Evolutionary conservation across 2,329 filamentous ascomycete species (phyloP), one percentile per base, ranked within the genome.

Genomic region (Fonsecaea monophora): DNA sequence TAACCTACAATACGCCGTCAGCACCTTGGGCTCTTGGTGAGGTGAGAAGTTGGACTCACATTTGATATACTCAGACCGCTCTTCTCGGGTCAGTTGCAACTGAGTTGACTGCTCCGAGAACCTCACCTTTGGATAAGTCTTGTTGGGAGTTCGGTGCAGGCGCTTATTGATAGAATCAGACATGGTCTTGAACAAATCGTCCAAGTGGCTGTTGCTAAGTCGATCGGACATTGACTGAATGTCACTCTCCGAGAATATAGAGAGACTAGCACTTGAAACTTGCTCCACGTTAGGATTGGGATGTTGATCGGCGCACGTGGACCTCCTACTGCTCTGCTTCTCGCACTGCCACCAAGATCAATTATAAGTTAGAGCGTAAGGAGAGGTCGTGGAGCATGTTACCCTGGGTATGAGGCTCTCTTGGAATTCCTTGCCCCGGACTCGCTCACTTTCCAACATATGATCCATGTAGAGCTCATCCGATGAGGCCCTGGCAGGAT

Each of bases 181-280:
- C 18, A 73, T 67, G 5, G 60, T 67, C 37, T 75, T 72, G n/a
- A 76, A 70, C 9, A 73, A 58, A 34, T 73, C 68, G 13, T 65
- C 59, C 30, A 77, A 62, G 34, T 68, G 71, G 35, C 67, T 68
- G 56, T 77, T 72, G n/a, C 73, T 72, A 10, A 76, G 67, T 1
- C 69, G 70, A 9, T 69, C 53, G 13, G 74, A 73, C 50, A 80
- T 64, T 2, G 76, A 74, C 2, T 64, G 69, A 8, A 78, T 73
- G 53, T 74, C 74, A 18, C 72, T 73, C 25, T 78, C 75, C 0
- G 78, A 78, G 56, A 79, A 79, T 64, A 78, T 78, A 12, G 76
- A 73, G 10, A 79, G 61, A 40, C 73, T 74, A 7, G 75, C 78
- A 64, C 62, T 79, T 69, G 65, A 72, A 68, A 62, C 74, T 79